Base-by-base conservation (phyloP, 2,329 filamentous ascomycete species). In the Trichoderma guizhouense region DNA sequence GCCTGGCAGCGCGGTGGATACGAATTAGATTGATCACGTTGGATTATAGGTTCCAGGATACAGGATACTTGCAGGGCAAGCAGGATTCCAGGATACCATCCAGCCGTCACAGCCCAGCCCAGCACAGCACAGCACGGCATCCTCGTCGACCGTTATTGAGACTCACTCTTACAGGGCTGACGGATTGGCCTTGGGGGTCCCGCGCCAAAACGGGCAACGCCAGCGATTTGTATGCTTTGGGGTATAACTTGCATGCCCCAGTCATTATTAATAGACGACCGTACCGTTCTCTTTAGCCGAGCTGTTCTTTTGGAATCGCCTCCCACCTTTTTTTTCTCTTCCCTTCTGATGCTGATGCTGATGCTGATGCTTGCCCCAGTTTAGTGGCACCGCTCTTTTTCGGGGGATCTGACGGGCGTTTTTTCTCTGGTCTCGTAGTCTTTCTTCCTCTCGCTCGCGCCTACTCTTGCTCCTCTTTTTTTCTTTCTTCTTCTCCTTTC, bases 1-100 rank as follows among this genome's bases (percentile, higher is more conserved):
- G 60, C 36, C 61, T 34, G 30, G 11, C 24, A 14, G 47, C n/a
- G 18, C 47, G 36, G 61, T 64, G 60, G 60, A 63, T 63, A 63
- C 60, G 34, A 24, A 28, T 63, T 43, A 63, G 24, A 63, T 36
- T 63, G 36, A 64, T 64, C 61, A 64, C 61, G 61, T 64, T 64
- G 61, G 61, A 64, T 64, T 51, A 64, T 63, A 47, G 34, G 24
- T 39, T 30, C 36, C 61, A 18, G 36, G 24, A 21, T 30, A 60
- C 18, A 34, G 32, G 57, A 24, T 21, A 18, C n/a, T 11, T 34
- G 32, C 32, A 34, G 5, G 39, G 36, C 36, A 43, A 43, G 7
- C 36, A 47, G 43, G 43, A 47, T 47, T n/a, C 55, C 26, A 32
- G 55, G 26, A 58, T 58, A 6, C 5, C 14, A n/a, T 21, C 8